Percentiles rank a stretch among this genome's conserved stretches.
phyloP scores from a whole-genome alignment of 495 filamentous ascomycete genomes.

The Xylaria nigripes region DNA sequence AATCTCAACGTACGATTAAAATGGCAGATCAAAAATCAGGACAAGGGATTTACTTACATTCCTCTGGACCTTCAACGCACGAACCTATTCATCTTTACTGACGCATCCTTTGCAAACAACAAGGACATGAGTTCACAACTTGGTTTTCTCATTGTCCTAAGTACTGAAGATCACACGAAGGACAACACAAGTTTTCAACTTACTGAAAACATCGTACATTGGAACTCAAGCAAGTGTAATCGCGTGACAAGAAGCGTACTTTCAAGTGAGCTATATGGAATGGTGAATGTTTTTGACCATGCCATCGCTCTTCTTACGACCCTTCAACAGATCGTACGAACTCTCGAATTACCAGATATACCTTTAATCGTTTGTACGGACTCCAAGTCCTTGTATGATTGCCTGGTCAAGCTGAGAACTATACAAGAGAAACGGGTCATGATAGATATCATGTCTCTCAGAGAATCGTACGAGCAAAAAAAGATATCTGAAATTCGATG shows the following conservation, averaged over 20 bases:
- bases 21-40: conserved; percentile 1
- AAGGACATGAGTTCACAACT: conserved; percentile 8
- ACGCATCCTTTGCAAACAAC: conserved; percentile 8
- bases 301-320: background rate
- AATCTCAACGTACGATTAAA: conserved; percentile 1
- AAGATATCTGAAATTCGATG: background rate
- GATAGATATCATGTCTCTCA: conserved; percentile 6
- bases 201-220: background rate
- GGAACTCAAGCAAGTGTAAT: conserved; percentile 8
- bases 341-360: background rate
- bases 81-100: conserved; percentile 1
- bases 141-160: background rate
- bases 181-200: background rate
- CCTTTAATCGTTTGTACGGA: conserved; percentile 8
- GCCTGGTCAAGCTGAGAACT: conserved; percentile 6
- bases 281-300: conserved; percentile 3
- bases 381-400: conserved; percentile 12
- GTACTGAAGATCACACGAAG: background rate
- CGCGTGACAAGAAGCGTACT: conserved; percentile 2
- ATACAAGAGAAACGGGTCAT: conserved; percentile 14
- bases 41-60: background rate
- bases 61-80: background rate
- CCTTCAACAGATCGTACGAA: background rate
- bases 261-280: conserved; percentile 5
- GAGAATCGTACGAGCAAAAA: background rate